Base-by-base conservation (phyloP, 192 early-diverging fungal species). In the Backusella mclennaniae region DNA sequence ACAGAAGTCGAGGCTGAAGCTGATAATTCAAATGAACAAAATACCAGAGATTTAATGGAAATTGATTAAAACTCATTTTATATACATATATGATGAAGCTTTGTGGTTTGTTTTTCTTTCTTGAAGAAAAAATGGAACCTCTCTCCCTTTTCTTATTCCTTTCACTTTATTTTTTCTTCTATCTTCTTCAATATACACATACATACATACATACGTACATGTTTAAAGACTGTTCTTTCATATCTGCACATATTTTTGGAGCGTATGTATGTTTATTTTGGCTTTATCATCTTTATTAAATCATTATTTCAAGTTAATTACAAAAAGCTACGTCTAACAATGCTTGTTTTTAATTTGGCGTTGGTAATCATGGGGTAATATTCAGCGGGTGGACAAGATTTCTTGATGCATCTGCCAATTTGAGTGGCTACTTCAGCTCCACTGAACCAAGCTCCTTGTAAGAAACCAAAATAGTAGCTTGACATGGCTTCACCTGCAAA, bases 401-500 rank as follows among this genome's bases (percentile, higher is more conserved):
- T 39, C 31, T 81, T 81, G 14, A 81, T 49, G 36, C 80, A 81
- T 17, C 70, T 19, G 1, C 52, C 67, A 9, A 81, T 41, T 36
- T 73, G 49, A 9, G 35, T n/a, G 1, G 67, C 80, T 31, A 46
- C 41, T 21, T 81, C 70, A 14, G 41, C 71, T 29, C 80, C 80
- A 33, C 26, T 74, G 23, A 77, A 73, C 80, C 80, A 81, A 9
- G 76, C 80, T 33, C 80, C 80, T 69, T 81, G 59, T 29, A 81
- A 36, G 53, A 71, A 73, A 4, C 39, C 83, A 80, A 38, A 84
- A 42, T 80, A 83, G 1, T 80, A 46, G 3, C 19, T 12, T 6
- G 74, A 77, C 77, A 77, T 77, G 53, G 82, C 77, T 35, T 84
- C 83, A 42, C 83, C 83, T 26, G 81, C 53, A 70, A 84, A 84